Base-by-base conservation (phyloP, 306 rosid genomes). In the Dryas drummondii region DNA sequence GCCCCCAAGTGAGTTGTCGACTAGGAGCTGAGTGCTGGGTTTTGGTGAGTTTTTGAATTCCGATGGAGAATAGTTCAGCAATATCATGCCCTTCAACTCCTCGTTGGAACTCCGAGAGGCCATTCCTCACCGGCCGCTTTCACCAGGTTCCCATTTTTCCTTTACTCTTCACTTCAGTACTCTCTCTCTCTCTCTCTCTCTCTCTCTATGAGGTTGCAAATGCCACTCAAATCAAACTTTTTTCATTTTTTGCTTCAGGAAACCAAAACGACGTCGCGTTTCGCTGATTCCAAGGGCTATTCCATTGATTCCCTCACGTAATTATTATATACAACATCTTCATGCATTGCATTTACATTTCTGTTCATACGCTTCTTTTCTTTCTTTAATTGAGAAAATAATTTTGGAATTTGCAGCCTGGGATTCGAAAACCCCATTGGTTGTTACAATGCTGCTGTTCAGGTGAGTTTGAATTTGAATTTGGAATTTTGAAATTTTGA, bases 371-470 rank as follows among this genome's bases (percentile, higher is more conserved):
- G 41, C 14, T 48, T 41, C 49, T 26, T 72, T 12, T 15, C 37
- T 8, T 6, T 40, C 19, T 53, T 59, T 19, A 55, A 12, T 15
- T n/a, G 41, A n/a, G 27, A 48, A 51, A 37, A 6, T 37, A 55
- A 64, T 64, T 26, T 51, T 66, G 49, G 22, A 51, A n/a, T 51
- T 66, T 42, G 22, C 32, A 74, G 66, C 52, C 14, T 75, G 50
- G 88, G 77, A 19, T 84, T 73, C 58, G 88, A 84, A 46, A 87
- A 83, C 10, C 87, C 93, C 13, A 87, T 94, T 5, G 97, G 97
- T 11, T 90, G 84, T 64, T 90, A 91, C 78, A 82, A 82, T 80
- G 87, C 97, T 45, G 84, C 97, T 26, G 89, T 94, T 82, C 98
- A 94, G 81, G 98, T 93, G 80, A 46, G 67, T 58, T 50, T 67